Evolutionary conservation across 352 stramenopile species (phyloP).

Genomic region (Globisporangium camurandrum): DNA sequence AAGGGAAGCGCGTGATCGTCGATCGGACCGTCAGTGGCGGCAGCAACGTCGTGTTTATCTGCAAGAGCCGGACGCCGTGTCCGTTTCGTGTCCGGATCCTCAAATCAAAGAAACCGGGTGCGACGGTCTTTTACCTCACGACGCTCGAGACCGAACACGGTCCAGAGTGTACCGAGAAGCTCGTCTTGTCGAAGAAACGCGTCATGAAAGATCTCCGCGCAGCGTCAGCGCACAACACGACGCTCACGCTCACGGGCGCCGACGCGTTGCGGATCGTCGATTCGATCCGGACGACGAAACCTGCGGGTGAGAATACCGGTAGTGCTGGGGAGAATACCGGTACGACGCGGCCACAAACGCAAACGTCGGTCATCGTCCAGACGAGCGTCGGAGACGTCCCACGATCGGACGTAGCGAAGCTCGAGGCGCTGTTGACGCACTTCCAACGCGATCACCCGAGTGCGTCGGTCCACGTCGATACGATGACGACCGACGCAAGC

Average conservation of each 20-base stretch:
- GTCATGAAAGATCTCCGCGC: slow-evolving; percentile 30
- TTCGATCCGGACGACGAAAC: neutral
- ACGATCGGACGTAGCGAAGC: slow-evolving; percentile 21
- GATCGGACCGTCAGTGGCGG: slow-evolving; percentile 29
- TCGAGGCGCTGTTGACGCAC: slow-evolving; percentile 33
- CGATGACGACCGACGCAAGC: slow-evolving; percentile 22
- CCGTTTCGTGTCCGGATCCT: slow-evolving; percentile 32
- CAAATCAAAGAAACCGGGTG: slow-evolving; percentile 14
- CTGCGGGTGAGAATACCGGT: neutral
- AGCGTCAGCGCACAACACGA: slow-evolving; percentile 19
- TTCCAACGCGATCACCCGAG: slow-evolving; percentile 37
- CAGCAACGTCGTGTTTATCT: slow-evolving; percentile 45
- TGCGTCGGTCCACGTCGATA: slow-evolving; percentile 19
- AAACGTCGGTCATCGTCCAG: slow-evolving; percentile 29
- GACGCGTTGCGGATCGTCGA: slow-evolving; percentile 25
- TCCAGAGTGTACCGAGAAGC: slow-evolving; percentile 21
- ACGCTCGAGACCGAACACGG: slow-evolving; percentile 32
- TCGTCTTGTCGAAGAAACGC: slow-evolving; percentile 29
- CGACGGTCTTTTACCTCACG: slow-evolving; percentile 10
- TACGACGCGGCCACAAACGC: slow-evolving; percentile 23
- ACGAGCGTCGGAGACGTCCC: slow-evolving; percentile 20
- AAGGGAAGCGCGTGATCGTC: slow-evolving; percentile 33
- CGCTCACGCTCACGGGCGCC: slow-evolving; percentile 21
- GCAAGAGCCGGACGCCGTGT: slow-evolving; percentile 33
- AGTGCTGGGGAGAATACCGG: slow-evolving; percentile 1